A percentile compares a stretch with the other conserved stretches of the same genome.
Evolutionary conservation across 1,284 basidiomycete species (phyloP).

Genomic region (Sutorius eximius): DNA sequence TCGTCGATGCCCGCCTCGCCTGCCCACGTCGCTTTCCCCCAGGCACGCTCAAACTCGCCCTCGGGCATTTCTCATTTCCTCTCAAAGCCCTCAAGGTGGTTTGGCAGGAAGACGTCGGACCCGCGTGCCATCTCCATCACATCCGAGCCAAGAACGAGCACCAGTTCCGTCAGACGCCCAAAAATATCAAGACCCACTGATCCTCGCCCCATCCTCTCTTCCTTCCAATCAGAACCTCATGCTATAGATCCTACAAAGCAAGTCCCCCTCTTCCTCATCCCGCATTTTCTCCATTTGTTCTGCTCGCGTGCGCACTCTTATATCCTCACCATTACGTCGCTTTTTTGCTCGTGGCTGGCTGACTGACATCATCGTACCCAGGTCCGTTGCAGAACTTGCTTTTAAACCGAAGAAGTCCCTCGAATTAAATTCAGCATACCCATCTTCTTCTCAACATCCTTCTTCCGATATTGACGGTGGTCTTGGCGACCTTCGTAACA

Average conservation of each 20-base stretch:
- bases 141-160: slow-evolving; percentile 51
- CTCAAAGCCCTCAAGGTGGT: slow-evolving; percentile 51
- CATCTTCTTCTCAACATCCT: slow-evolving; percentile 41
- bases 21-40: slow-evolving; percentile 29
- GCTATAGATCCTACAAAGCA: slow-evolving; percentile 49
- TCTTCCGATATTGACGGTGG: slow-evolving; percentile 37
- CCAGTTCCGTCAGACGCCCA: slow-evolving; percentile 58
- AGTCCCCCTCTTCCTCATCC: slow-evolving; percentile 25
- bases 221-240: slow-evolving; percentile 39
- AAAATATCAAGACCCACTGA: slow-evolving; percentile 83
- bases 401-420: slow-evolving; percentile 49
- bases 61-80: slow-evolving; percentile 44
- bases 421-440: slow-evolving; percentile 41
- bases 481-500: slow-evolving; percentile 64
- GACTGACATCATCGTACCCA: slow-evolving; percentile 34
- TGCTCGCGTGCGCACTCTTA: slow-evolving; percentile 5
- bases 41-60: slow-evolving; percentile 36
- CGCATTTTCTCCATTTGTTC: background rate
- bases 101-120: slow-evolving; percentile 42
- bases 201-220: slow-evolving; percentile 66
- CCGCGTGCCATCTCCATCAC: slow-evolving; percentile 34
- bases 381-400: slow-evolving; percentile 69
- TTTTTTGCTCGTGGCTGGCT: slow-evolving; percentile 2
- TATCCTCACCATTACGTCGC: slow-evolving; percentile 9
- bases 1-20: slow-evolving; percentile 28